phyloP scores from a whole-genome alignment of 1,284 basidiomycete species.

The Ustilago sp. region DNA sequence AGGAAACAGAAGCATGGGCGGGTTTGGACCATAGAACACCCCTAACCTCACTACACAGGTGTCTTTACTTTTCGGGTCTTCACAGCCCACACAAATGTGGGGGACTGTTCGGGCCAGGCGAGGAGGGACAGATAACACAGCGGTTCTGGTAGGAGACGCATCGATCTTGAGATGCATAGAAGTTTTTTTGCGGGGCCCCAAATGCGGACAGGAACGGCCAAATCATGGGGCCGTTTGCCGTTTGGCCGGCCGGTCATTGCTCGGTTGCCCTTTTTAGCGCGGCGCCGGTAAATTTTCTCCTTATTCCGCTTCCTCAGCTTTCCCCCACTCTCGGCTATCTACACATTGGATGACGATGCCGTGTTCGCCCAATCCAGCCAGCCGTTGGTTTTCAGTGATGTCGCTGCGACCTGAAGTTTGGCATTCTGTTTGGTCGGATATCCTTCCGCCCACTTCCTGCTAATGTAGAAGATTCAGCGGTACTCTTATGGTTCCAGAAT shows the following conservation, averaged over 20 bases:
- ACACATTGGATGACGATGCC: background rate
- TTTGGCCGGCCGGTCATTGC: background rate
- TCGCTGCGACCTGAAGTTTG: no score
- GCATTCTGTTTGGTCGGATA: no score
- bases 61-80: background rate
- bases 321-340: constrained; percentile 9
- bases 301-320: background rate
- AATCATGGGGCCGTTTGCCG: background rate
- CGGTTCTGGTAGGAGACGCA: background rate
- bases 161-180: background rate
- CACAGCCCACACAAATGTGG: background rate
- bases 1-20: background rate
- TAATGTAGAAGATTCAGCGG: no score
- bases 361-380: no score
- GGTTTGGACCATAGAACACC: constrained; percentile 2
- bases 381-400: no score
- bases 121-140: background rate
- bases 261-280: background rate
- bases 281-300: background rate
- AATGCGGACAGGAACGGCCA: constrained; percentile 4
- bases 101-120: background rate
- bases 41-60: background rate
- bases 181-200: background rate
- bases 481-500: no score
- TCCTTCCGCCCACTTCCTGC: no score